Evolutionary conservation across 2,329 filamentous ascomycete species (phyloP).

Genomic region (Trichoderma sp.): DNA sequence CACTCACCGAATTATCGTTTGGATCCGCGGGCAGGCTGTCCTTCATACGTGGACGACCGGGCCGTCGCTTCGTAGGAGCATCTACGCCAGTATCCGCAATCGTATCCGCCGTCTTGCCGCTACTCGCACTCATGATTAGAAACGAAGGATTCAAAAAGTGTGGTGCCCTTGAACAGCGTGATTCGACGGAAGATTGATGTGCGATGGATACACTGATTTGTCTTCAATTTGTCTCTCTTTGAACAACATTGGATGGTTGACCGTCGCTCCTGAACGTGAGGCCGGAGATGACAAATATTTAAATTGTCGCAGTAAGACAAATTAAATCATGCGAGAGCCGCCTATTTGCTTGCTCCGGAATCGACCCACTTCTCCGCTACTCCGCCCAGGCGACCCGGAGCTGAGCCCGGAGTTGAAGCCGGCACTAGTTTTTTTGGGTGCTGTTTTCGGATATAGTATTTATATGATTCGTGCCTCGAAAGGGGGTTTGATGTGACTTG

Average conservation of each 20-base stretch:
- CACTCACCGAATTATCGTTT: slow-evolving; percentile 14
- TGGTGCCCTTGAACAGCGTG: neutral
- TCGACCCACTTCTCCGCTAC: slow-evolving; percentile 1
- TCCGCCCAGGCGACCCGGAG: slow-evolving; percentile 4
- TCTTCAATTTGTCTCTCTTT: neutral
- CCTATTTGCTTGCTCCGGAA: neutral
- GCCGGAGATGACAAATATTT: slow-evolving; percentile 6
- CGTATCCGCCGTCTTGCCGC: neutral
- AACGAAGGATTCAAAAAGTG: neutral
- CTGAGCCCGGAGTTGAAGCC: slow-evolving; percentile 1
- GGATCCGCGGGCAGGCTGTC: slow-evolving; percentile 9
- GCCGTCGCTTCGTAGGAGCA: neutral
- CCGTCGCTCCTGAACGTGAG: neutral
- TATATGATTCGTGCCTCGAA: neutral
- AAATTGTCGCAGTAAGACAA: slow-evolving; percentile 8
- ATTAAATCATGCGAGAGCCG: slow-evolving; percentile 6
- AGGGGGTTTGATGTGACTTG: neutral
- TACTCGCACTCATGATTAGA: neutral
- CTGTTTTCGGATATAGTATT: neutral
- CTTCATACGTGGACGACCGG: slow-evolving; percentile 18
- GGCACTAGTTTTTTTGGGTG: neutral
- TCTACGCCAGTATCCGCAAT: neutral
- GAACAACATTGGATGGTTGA: neutral
- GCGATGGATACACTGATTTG: neutral
- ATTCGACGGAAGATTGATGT: neutral